Evolutionary conservation across 2,329 filamentous ascomycete genomes (phyloP).

Genomic region (Massarina eburnea): DNA sequence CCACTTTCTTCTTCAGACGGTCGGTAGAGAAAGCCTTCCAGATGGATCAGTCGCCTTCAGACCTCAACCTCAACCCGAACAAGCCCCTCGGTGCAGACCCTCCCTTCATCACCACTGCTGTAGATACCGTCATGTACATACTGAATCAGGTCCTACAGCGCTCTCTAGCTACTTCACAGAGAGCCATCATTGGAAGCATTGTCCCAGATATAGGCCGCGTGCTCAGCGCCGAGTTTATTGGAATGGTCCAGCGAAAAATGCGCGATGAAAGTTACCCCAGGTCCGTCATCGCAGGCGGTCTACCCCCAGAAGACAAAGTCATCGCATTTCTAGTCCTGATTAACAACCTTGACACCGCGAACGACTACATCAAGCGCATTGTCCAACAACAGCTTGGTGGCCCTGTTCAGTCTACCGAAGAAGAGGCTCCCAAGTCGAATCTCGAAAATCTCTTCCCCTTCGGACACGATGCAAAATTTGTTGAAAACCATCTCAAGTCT

Average conservation of each 20-base stretch:
- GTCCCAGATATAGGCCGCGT: conserved; percentile 78
- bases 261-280: conserved; percentile 91
- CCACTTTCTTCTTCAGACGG: conserved; percentile 92
- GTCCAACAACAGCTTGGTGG: conserved; percentile 65
- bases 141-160: conserved; percentile 89
- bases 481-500: conserved; percentile 66
- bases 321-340: conserved; percentile 89
- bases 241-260: conserved; percentile 98
- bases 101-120: conserved; percentile 90
- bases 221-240: conserved; percentile 85
- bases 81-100: conserved; percentile 73
- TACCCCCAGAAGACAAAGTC: conserved; percentile 86
- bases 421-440: conserved; percentile 44
- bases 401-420: conserved; percentile 34
- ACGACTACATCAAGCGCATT: conserved; percentile 88
- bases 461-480: conserved; percentile 70
- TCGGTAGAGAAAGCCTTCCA: conserved; percentile 98
- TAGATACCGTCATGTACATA: conserved; percentile 99
- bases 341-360: conserved; percentile 91
- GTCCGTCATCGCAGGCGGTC: conserved; percentile 71
- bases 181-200: conserved; percentile 74
- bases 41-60: conserved; percentile 82
- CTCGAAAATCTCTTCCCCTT: conserved; percentile 72
- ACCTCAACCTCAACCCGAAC: conserved; percentile 74
- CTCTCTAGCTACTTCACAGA: conserved; percentile 82